Base-by-base conservation (phyloP, 23 red algal species). In the Cyanidioschyzon merolae region DNA sequence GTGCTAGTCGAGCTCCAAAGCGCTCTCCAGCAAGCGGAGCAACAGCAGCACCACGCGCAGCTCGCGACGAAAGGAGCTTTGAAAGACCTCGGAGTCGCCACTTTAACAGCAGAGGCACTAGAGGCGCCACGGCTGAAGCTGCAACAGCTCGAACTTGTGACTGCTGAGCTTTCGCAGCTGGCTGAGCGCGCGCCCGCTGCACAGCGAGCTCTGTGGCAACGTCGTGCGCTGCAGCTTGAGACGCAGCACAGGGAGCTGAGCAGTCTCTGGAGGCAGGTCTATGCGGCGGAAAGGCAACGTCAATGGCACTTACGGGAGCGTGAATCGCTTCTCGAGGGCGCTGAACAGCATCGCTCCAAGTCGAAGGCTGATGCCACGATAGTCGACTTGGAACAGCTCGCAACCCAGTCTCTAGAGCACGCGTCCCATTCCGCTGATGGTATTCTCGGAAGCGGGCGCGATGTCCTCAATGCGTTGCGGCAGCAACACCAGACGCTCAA, bases 401-500 rank as follows among this genome's bases (percentile, higher is more conserved):
- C 7, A 21, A 21, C 7, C 12, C 45, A 54, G 21, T 54, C 45
- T 21, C 45, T 54, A 54, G 7, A 7, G 21, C 45, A 21, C 21
- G 7, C 45, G 7, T 54, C 45, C 12, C 45, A 54, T 15, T 21
- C 7, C 12, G 45, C 45, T 7, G 45, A 54, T 54, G 45, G 45
- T 21, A 54, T 54, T 21, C 3, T 71, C n/a, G 2, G 3, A 7
- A 71, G n/a, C 29, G 63, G 63, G 2, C 63, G 30, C n/a, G n/a
- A 71, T 25, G 29, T 71, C 21, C 63, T 71, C n/a, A 12, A 25
- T 3, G 21, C 63, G 29, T 35, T 71, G 29, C n/a, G n/a, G 12
- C 63, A 71, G 32, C 63, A 71, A 35, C 63, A 35, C n/a, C 63
- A 71, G 2, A 32, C n/a, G 63, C 63, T 71, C 63, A 71, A 71